Base-by-base conservation (phyloP, 352 stramenopile species). In the Pelagophyceae sp. region DNA sequence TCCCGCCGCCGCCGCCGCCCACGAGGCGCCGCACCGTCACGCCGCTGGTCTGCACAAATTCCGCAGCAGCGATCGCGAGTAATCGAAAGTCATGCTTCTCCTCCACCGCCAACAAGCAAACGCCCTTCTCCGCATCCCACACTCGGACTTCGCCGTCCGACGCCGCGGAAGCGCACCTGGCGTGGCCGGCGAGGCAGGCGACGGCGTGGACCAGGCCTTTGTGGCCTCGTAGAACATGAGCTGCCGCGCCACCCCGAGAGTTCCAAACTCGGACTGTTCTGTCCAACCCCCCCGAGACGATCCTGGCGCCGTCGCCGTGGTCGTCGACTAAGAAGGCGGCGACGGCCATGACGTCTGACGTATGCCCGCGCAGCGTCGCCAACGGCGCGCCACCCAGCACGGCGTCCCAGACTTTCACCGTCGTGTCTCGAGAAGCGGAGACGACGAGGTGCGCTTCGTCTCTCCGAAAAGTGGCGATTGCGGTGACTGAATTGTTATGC, bases 321-420 rank as follows among this genome's bases (percentile, higher is more conserved):
- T 54, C 45, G 45, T 23, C 45, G 11, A 23, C 23, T 23, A 54
- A 23, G 45, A 54, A 54, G 45, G 11, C 11, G 45, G 11, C 45
- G 11, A 54, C 45, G 45, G 45, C 45, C 11, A 54, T 11, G 45
- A 54, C 23, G 11, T 54, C 45, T 23, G 11, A 23, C 11, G 11
- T 23, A 23, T 54, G 45, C 11, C 45, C 45, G 11, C 11, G 11
- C 11, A 54, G 45, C 11, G 45, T 54, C 45, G 45, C 45, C 11
- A 67, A 17, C 11, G 60, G 60, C 25, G 60, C 11, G 11, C 60
- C 60, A 27, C 60, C 60, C 60, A 67, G 11, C 11, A 67, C 25
- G 60, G 60, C 11, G 31, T 76, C 38, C 72, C 72, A 76, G 32
- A 76, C 0, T 37, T 61, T 76, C 27, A 76, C 63, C 29, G 15